Base-by-base conservation (phyloP, 2,329 filamentous ascomycete species). In the Diplodia corticola region DNA sequence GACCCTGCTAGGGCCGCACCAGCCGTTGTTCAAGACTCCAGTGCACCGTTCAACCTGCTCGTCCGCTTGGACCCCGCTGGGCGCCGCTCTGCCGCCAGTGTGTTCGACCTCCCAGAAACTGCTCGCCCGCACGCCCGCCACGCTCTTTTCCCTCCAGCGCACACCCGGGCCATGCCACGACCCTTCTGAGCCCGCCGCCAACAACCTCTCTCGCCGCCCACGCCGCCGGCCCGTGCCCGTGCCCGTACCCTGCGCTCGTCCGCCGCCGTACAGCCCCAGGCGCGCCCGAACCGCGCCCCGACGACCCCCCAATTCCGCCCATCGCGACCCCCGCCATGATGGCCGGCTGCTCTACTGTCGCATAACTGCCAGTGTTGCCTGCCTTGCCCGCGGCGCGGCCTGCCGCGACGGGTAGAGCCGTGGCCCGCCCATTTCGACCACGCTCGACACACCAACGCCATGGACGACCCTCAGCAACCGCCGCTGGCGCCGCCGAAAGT, bases 401-500 rank as follows among this genome's bases (percentile, higher is more conserved):
- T 59, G 54, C 65, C 64, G 48, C 49, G 64, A 66, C 64, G 64
- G 64, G 54, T 46, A 66, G 64, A 66, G 54, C 44, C 46, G 64
- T 33, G 24, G 54, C 54, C 54, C 64, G 37, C 55, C 55, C 33
- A 54, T 50, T 44, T 37, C 46, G 28, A n/a, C 64, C 26, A 30
- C 33, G 48, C 64, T 33, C 33, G 63, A 65, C n/a, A 50, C 40
- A 44, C 40, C 40, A 44, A n/a, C 35, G 50, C 49, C 49, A 67
- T 64, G 65, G 69, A 68, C 63, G 72, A 68, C 67, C 70, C 72
- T 22, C 68, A 67, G 59, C 35, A 63, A 24, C 49, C 70, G 60
- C 76, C 73, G 40, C 73, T 82, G 72, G 76, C 77, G 26, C 79
- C 80, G 67, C 81, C 80, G 37, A 80, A 76, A 12, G 79, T 83